Conservation (phyloP, 176 grass and related monocot genomes). For the Carex myosuroides region DNA sequence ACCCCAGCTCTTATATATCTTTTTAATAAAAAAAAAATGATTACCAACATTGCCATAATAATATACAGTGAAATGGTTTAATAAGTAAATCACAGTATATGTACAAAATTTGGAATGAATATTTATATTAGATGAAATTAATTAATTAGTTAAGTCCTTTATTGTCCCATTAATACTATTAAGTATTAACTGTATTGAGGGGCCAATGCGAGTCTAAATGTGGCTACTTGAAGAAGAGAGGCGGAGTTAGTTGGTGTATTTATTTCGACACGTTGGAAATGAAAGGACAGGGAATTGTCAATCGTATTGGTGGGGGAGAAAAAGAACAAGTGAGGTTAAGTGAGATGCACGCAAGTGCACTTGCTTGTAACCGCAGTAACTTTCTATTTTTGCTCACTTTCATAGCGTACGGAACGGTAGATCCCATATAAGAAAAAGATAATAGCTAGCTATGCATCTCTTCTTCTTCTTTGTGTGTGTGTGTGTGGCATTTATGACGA, state of each 20-base stretch:
- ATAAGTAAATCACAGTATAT: neutral
- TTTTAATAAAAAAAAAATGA: neutral
- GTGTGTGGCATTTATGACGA: too few species aligned
- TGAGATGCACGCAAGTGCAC: conserved; percentile 3
- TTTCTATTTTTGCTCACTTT: neutral
- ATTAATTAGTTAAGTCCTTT: neutral
- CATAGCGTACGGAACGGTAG: neutral
- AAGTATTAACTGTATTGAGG: too few species aligned
- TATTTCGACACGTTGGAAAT: conserved; percentile 22
- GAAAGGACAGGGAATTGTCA: neutral
- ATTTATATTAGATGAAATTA: neutral
- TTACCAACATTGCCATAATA: neutral
- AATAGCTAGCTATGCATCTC: neutral
- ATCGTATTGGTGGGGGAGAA: neutral
- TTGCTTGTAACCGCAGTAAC: conserved; percentile 13
- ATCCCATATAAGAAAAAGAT: neutral
- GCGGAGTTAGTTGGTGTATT: conserved; percentile 15
- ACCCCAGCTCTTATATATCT: neutral
- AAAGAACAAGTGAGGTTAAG: neutral
- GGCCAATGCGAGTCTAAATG: neutral
- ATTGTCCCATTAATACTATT: neutral
- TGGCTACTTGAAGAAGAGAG: conserved; percentile 24
- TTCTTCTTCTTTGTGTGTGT: neutral
- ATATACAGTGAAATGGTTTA: neutral
- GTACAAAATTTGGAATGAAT: neutral